phyloP scores from a whole-genome alignment of 306 rosid species.

The Gastrolobium bilobum region DNA sequence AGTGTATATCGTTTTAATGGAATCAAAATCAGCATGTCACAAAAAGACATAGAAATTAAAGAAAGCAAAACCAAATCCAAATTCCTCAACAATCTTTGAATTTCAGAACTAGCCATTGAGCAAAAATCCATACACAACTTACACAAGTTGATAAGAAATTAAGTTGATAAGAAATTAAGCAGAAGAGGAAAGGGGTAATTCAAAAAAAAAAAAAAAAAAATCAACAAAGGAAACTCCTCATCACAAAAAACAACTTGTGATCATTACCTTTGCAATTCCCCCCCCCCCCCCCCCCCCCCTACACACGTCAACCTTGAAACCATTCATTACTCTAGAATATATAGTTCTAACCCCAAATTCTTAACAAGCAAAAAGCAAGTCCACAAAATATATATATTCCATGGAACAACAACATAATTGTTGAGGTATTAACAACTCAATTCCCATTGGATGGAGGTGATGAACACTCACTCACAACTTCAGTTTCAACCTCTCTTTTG shows the following conservation, averaged over 20 bases:
- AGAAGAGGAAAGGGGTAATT: too few species aligned
- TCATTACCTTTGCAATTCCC: too few species aligned
- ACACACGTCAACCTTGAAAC: neutral
- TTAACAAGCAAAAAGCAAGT: conserved; percentile 42
- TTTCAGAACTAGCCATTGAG: conserved; percentile 20
- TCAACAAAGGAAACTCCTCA: too few species aligned
- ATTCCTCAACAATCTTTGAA: conserved; percentile 30
- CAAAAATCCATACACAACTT: conserved; percentile 41
- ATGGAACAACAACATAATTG: conserved; percentile 18
- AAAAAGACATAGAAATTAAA: conserved; percentile 45
- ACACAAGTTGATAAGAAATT: conserved; percentile 12
- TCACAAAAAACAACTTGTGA: too few species aligned
- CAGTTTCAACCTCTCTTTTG: conserved; percentile 68
- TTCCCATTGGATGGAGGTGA: conserved; percentile 62
- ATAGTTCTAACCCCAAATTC: conserved; percentile 33
- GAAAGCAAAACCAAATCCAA: conserved; percentile 30
- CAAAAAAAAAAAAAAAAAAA: too few species aligned
- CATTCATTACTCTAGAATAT: conserved; percentile 37
- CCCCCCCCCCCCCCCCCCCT: too few species aligned
- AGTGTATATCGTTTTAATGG: conserved; percentile 43
- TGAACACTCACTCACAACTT: conserved; percentile 63
- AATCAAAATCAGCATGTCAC: conserved; percentile 54
- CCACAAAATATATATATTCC: conserved; percentile 43
- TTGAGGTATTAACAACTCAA: conserved; percentile 6
- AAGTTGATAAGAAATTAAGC: neutral